These are phyloP conservation scores for Fusarium marasasianum DNA, from an alignment of 2,329 filamentous ascomycete genomes.

Conservation along the genomic window DNA sequence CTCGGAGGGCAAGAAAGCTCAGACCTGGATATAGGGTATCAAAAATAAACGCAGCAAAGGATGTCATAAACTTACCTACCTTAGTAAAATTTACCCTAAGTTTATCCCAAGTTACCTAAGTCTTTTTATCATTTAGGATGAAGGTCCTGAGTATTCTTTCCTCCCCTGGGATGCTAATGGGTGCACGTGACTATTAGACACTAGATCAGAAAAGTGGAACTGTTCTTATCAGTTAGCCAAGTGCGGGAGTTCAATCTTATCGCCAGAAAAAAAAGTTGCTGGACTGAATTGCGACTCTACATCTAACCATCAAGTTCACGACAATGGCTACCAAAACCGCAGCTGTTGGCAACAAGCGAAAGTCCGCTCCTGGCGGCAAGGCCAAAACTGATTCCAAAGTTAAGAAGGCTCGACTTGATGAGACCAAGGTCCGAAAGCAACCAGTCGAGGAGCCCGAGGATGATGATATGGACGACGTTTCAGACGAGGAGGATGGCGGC, in stretches of 20 bases:
- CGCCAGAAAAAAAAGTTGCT: slow-evolving; percentile 42
- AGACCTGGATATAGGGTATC: too few species aligned
- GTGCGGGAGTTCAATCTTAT: slow-evolving; percentile 28
- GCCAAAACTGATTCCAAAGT: slow-evolving; percentile 52
- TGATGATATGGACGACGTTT: slow-evolving; percentile 56
- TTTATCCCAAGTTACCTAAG: too few species aligned
- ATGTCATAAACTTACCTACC: too few species aligned
- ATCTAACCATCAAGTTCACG: slow-evolving; percentile 23
- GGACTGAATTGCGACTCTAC: slow-evolving; percentile 31
- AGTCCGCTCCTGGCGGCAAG: slow-evolving; percentile 58
- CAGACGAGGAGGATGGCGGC: slow-evolving; percentile 66
- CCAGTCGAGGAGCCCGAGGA: slow-evolving; percentile 54
- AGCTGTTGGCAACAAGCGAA: slow-evolving; percentile 65
- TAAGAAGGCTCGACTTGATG: slow-evolving; percentile 63
- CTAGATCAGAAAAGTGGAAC: not conserved
- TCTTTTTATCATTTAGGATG: too few species aligned
- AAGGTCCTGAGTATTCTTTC: too few species aligned
- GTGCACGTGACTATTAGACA: slow-evolving; percentile 15
- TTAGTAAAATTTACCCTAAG: too few species aligned
- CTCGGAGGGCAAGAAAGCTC: too few species aligned
- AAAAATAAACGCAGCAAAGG: too few species aligned
- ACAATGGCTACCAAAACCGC: slow-evolving; percentile 61
- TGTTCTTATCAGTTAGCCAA: slow-evolving; percentile 28
- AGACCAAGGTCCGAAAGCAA: slow-evolving; percentile 46
- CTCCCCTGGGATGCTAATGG: not conserved